Evolutionary conservation across 192 early-diverging fungal species (phyloP).

Genomic region (Oehlia diaphana): DNA sequence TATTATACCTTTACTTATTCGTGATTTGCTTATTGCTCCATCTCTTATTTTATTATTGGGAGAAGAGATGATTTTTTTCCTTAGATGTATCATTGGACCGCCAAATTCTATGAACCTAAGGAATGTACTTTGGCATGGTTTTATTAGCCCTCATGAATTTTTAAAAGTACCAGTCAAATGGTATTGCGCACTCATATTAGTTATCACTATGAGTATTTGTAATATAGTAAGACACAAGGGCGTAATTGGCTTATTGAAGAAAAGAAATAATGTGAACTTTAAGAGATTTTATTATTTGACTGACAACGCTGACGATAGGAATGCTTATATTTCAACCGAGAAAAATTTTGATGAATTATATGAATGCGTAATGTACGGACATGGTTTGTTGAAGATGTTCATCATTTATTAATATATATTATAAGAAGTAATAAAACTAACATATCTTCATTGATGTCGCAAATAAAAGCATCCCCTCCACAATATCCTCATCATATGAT

Average conservation of each 20-base stretch:
- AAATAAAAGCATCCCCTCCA: neutral
- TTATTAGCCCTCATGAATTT: constrained; percentile 27
- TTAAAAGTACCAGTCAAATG: constrained; percentile 15
- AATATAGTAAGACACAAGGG: neutral
- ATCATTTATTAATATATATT: neutral
- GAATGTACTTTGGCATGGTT: constrained; percentile 36
- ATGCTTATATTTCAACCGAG: neutral
- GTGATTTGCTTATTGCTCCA: constrained; percentile 16
- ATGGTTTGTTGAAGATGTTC: constrained; percentile 14
- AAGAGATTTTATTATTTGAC: neutral
- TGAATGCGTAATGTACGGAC: constrained; percentile 16
- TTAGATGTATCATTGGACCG: constrained; percentile 28
- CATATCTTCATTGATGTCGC: neutral
- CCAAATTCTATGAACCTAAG: constrained; percentile 31
- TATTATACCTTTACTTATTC: constrained; percentile 20
- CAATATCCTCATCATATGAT: neutral
- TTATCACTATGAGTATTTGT: constrained; percentile 12
- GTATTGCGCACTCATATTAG: constrained; percentile 15
- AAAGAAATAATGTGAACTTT: neutral
- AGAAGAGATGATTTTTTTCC: constrained; percentile 13
- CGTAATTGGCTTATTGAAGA: neutral
- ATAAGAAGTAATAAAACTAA: neutral
- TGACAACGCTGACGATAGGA: neutral
- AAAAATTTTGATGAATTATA: constrained; percentile 8
- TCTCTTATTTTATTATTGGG: neutral